phyloP scores from a whole-genome alignment of 768 basidiomycete genomes.

The Fomitopsis serialis region DNA sequence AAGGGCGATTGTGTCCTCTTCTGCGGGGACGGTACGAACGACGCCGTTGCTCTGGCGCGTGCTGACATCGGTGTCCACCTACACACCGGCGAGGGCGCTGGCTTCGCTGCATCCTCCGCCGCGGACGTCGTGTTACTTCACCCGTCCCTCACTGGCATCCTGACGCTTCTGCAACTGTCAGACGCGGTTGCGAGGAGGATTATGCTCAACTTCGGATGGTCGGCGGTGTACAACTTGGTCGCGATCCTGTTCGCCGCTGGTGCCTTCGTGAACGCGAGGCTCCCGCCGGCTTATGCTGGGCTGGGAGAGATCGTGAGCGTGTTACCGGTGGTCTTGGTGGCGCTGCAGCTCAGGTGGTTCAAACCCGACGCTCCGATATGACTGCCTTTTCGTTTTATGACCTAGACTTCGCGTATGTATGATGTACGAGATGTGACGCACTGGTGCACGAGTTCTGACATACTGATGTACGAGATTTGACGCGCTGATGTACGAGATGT shows the following conservation, averaged over 20 bases:
- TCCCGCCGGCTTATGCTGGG: constrained; percentile 38
- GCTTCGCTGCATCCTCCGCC: constrained; percentile 35
- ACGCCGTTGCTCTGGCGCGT: constrained; percentile 43
- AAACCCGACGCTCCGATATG: constrained; percentile 10
- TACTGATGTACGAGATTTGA: too few species aligned
- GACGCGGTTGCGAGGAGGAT: constrained; percentile 29
- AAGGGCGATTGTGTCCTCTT: constrained; percentile 31
- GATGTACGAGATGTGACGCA: too few species aligned
- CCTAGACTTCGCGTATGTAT: too few species aligned
- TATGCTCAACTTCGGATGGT: constrained; percentile 32
- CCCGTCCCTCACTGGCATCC: constrained; percentile 28
- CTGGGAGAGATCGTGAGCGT: constrained; percentile 39
- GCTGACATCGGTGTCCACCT: constrained; percentile 42
- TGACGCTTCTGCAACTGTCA: constrained; percentile 33
- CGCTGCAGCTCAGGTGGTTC: constrained; percentile 26
- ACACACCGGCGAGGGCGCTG: constrained; percentile 25
- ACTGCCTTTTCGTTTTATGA: too few species aligned
- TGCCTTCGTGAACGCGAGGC: constrained; percentile 34
- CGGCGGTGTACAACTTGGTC: constrained; percentile 37
- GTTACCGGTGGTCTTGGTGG: constrained; percentile 35
- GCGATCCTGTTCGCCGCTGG: constrained; percentile 47
- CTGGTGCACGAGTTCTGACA: too few species aligned
- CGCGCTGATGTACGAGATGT: too few species aligned
- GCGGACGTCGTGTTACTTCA: constrained; percentile 42
- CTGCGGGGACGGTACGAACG: constrained; percentile 51